Base-by-base conservation (phyloP, 345 rosid species). In the Populus deltoides region DNA sequence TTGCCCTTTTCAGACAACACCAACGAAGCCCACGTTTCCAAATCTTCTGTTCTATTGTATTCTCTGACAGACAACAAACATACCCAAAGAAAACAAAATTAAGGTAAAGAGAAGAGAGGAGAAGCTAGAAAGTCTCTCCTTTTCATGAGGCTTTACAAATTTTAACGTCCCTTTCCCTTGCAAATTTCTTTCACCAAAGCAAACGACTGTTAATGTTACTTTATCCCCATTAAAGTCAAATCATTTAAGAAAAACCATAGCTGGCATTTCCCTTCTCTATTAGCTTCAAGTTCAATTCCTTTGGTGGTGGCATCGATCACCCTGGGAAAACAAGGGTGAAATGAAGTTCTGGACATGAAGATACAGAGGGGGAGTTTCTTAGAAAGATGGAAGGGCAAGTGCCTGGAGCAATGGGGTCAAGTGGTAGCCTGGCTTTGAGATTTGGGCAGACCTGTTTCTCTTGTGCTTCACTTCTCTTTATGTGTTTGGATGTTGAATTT, bases 401-500 rank as follows among this genome's bases (percentile, higher is more conserved):
- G 55, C 86, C 89, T 16, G 87, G 87, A 67, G 78, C 92, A 55
- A 76, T 89, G 79, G 92, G 92, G 65, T 88, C 93, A 36, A 82
- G 85, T 63, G 83, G 84, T 41, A 86, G 93, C 78, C 79, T 92
- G 81, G 90, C 86, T 80, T 83, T 92, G 76, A 84, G 94, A 65
- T 81, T 92, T 31, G 93, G 91, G 9, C 93, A 90, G 70, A 68
- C 75, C 51, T 47, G 86, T 55, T 88, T 89, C 82, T 87, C 90
- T 11, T 75, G 81, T 51, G 94, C 86, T 63, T 89, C 94, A 0
- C 89, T 90, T 80, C 79, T 86, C 57, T 84, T 88, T 63, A 89
- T 89, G 92, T 86, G 91, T 62, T 85, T 90, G n/a, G 81, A 77
- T 47, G 72, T 83, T 51, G 87, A 88, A 16, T 89, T 90, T 87